Evolutionary conservation across 2,329 filamentous ascomycete genomes (phyloP).

Genomic region (Davidsoniella neocaledoniae): DNA sequence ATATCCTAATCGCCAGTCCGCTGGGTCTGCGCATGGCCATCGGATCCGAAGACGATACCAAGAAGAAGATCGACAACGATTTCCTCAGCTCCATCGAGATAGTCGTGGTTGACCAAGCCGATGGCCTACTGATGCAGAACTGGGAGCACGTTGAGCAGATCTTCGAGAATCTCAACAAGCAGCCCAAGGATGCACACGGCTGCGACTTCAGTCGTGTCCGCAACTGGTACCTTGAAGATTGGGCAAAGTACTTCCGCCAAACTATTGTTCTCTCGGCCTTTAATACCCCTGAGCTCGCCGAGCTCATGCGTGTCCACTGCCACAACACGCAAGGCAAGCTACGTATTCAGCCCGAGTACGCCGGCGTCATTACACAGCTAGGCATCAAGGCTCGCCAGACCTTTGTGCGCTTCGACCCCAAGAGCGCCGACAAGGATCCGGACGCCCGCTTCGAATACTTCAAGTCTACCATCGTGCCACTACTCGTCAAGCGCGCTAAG

Average conservation of each 20-base stretch:
- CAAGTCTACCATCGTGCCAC: constrained; percentile 61
- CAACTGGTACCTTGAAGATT: constrained; percentile 81
- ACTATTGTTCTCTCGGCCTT: constrained; percentile 70
- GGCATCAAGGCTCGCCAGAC: constrained; percentile 64
- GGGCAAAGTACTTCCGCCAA: constrained; percentile 67
- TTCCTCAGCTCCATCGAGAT: constrained; percentile 90
- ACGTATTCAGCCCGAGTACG: constrained; percentile 50
- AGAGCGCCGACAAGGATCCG: constrained; percentile 45
- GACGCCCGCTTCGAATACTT: constrained; percentile 88
- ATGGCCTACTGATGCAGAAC: constrained; percentile 92
- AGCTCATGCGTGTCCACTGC: constrained; percentile 58
- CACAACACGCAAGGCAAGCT: constrained; percentile 67
- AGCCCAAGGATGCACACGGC: constrained; percentile 76
- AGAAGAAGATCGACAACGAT: constrained; percentile 56
- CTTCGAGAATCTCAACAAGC: constrained; percentile 78
- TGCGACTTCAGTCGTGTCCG: constrained; percentile 87
- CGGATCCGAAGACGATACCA: constrained; percentile 51
- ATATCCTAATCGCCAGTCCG: constrained; percentile 83
- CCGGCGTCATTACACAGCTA: constrained; percentile 56
- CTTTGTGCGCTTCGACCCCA: constrained; percentile 70
- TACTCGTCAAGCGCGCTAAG: constrained; percentile 51
- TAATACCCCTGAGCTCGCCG: constrained; percentile 75
- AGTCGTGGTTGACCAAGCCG: constrained; percentile 77
- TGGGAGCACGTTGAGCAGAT: constrained; percentile 93
- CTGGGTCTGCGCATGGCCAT: constrained; percentile 82